These are phyloP conservation scores for Sclerotiophoma versabilis DNA, from an alignment of 2,329 filamentous ascomycete genomes.

Conservation along the genomic window DNA sequence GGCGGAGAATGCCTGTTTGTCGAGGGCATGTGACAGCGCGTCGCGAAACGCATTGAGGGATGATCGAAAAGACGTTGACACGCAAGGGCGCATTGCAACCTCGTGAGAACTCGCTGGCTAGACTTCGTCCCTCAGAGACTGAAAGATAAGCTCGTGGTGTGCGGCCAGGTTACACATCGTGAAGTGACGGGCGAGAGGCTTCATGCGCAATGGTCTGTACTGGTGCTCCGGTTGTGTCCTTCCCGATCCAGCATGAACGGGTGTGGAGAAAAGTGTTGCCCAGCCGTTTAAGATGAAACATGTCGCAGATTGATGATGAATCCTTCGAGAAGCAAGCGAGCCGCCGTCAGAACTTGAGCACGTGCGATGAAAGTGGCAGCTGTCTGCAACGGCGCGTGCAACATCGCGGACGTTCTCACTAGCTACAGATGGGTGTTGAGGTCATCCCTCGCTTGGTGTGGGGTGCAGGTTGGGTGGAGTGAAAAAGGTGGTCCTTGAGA, in stretches of 20 bases:
- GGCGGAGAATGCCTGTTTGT: slow-evolving; percentile 23
- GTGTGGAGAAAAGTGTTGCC: slow-evolving; percentile 9
- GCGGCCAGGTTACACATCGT: slow-evolving; percentile 9
- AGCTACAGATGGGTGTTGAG: slow-evolving; percentile 7
- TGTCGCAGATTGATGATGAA: slow-evolving; percentile 15
- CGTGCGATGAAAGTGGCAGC: slow-evolving; percentile 11
- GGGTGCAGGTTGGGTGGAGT: slow-evolving; percentile 5
- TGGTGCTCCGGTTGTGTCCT: slow-evolving; percentile 1
- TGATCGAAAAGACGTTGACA: slow-evolving; percentile 22
- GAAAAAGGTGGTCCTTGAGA: slow-evolving; percentile 1
- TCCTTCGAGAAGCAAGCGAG: slow-evolving; percentile 12
- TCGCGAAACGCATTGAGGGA: slow-evolving; percentile 27
- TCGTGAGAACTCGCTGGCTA: slow-evolving; percentile 7
- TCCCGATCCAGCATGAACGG: slow-evolving; percentile 17
- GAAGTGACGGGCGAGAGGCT: slow-evolving; percentile 4
- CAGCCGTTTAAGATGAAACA: slow-evolving; percentile 16
- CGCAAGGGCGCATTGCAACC: slow-evolving; percentile 27
- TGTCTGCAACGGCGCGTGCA: slow-evolving; percentile 10
- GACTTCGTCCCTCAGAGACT: slow-evolving; percentile 2
- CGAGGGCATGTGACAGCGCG: slow-evolving; percentile 12
- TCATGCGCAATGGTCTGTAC: slow-evolving; percentile 12
- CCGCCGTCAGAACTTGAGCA: slow-evolving; percentile 9
- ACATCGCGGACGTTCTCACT: slow-evolving; percentile 5
- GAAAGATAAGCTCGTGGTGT: slow-evolving; percentile 8
- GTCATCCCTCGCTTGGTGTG: slow-evolving; percentile 11